Base-by-base conservation (phyloP, 192 early-diverging fungal genomes). In the Podila minutissima region DNA sequence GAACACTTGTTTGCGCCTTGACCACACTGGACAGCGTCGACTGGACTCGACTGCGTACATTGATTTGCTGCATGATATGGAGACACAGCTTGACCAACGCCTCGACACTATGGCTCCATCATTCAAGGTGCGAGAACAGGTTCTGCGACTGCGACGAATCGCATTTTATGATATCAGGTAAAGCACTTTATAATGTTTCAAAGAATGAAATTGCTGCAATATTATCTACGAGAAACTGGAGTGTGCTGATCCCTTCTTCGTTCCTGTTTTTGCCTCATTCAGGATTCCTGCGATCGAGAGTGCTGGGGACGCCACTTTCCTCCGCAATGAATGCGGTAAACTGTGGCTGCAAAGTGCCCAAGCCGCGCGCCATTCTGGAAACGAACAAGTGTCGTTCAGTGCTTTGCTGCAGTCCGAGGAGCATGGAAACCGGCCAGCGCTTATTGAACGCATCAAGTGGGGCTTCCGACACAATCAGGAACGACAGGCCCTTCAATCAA, bases 301-400 rank as follows among this genome's bases (percentile, higher is more conserved):
- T 28, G 26, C 53, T 26, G 57, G 53, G 1, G 71, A 64, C 9
- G 7, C 32, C 26, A 0, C 19, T 17, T 72, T 53, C 32, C 50
- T 76, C 7, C 62, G 70, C 5, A 64, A 69, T 1, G 67, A 89
- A 57, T 83, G 82, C 59, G 90, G 91, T 10, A 49, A 57, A n/a
- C 68, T 92, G 1, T 94, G 93, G 92, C 74, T 94, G 5, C 83
- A 92, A 63, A 88, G 87, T 17, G 92, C 93, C 10, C 86, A 85
- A 62, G 68, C 66, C 2, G 86, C 91, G 0, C 79, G 91, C 11
- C 89, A 93, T 65, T 85, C 86, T 11, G 87, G 86, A 0, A 83
- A 90, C 69, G 72, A 84, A 29, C 86, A 90, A 49, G 75, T 91
- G 2, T 88, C 89, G 2, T 93, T 87, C 75, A 85, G 84, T 26